These are phyloP conservation scores for Sugiyamaella qingdaonensis DNA, from an alignment of 805 yeast genomes.

Conservation along the genomic window DNA sequence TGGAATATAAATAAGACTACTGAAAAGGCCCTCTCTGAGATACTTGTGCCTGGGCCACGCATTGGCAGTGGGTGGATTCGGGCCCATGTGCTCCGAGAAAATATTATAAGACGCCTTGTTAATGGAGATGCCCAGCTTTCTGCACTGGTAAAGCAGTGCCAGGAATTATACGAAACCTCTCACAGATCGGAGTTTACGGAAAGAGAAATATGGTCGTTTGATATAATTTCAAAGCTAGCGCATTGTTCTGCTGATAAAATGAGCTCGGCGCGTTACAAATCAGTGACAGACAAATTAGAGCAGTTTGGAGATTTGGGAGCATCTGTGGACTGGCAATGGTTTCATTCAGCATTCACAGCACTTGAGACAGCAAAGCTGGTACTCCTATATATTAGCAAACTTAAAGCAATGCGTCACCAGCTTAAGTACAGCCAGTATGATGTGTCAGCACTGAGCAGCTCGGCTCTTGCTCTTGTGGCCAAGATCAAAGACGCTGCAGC, in stretches of 20 bases:
- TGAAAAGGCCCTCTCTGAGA: constrained; percentile 22
- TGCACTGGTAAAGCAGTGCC: background rate
- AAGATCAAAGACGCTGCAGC: constrained; percentile 14
- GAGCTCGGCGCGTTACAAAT: constrained; percentile 1
- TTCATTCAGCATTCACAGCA: constrained; percentile 26
- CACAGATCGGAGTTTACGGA: constrained; percentile 28
- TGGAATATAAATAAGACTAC: constrained; percentile 48
- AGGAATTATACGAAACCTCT: background rate
- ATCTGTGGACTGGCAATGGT: constrained; percentile 24
- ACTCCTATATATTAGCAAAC: constrained; percentile 12
- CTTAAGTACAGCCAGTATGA: constrained; percentile 14
- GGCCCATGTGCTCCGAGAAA: constrained; percentile 33
- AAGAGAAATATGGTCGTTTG: constrained; percentile 38
- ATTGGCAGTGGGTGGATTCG: constrained; percentile 33
- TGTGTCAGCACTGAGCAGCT: constrained; percentile 2
- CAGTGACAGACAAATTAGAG: constrained; percentile 3
- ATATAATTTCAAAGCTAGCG: constrained; percentile 20
- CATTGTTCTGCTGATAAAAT: constrained; percentile 11
- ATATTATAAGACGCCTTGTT: constrained; percentile 23
- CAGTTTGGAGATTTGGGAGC: background rate
- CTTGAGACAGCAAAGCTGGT: constrained; percentile 26
- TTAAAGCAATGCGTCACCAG: constrained; percentile 16
- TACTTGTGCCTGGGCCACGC: constrained; percentile 27
- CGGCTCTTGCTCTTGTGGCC: background rate
- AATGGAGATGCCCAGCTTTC: constrained; percentile 14